phyloP scores from a whole-genome alignment of 2,329 filamentous ascomycete genomes.

The Talaromyces sp. region DNA sequence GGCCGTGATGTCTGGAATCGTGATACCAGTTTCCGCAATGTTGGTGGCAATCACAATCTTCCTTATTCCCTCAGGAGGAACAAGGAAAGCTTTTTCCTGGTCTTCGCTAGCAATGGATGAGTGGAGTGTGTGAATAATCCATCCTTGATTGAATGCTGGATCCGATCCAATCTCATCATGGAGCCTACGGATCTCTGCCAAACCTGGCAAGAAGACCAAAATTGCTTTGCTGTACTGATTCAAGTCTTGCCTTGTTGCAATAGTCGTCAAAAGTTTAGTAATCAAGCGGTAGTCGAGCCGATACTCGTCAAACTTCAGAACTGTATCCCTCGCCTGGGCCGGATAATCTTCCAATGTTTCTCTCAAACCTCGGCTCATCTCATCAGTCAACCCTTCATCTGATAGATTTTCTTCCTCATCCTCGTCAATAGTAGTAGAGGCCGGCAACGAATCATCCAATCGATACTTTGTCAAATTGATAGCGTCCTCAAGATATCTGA shows the following conservation, averaged over 20 bases:
- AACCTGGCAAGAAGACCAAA: conserved; percentile 89
- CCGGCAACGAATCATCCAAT: conserved; percentile 57
- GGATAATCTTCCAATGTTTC: conserved; percentile 72
- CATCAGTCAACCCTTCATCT: conserved; percentile 47
- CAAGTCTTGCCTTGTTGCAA: conserved; percentile 67
- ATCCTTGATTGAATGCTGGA: conserved; percentile 68
- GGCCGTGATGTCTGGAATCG: conserved; percentile 94
- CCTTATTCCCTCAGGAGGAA: conserved; percentile 75
- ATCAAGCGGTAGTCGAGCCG: conserved; percentile 87
- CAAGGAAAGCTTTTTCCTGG: conserved; percentile 85
- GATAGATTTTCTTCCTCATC: conserved; percentile 46
- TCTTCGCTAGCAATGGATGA: conserved; percentile 95
- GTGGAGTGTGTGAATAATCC: conserved; percentile 86
- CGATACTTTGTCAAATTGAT: conserved; percentile 79
- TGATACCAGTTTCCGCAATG: conserved; percentile 97
- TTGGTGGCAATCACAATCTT: conserved; percentile 98
- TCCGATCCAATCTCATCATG: conserved; percentile 82
- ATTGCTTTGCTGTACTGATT: conserved; percentile 79
- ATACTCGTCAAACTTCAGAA: conserved; percentile 83
- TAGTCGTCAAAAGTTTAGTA: conserved; percentile 69
- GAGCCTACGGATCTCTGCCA: conserved; percentile 84
- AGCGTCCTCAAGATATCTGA: conserved; percentile 86
- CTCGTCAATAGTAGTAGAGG: conserved; percentile 38
- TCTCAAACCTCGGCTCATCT: conserved; percentile 56
- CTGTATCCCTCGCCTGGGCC: conserved; percentile 66